These are phyloP conservation scores for Vitis hybrid DNA, from an alignment of 177 flowering plant species.

Conservation along the genomic window DNA sequence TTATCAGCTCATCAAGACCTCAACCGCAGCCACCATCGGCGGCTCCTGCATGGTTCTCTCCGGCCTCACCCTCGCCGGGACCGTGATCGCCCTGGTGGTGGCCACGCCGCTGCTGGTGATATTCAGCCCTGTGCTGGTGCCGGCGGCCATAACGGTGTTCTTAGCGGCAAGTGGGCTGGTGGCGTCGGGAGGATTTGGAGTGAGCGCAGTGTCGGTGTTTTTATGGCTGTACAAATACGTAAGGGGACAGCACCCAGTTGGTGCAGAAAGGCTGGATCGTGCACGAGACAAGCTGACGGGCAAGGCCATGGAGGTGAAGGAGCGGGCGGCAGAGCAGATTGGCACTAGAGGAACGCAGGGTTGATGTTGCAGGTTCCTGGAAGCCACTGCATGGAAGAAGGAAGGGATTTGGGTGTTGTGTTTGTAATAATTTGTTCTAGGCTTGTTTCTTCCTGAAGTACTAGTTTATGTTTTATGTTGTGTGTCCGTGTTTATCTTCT, in stretches of 20 bases:
- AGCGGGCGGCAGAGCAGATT: neutral
- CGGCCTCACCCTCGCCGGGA: conserved; percentile 8
- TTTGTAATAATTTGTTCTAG: neutral
- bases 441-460: too few relatives aligned
- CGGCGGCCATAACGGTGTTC: conserved; percentile 2
- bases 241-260: conserved; percentile 8
- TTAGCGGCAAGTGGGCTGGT: neutral
- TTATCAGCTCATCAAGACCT: conserved; percentile 4
- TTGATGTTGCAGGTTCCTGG: neutral
- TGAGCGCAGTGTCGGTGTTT: neutral
- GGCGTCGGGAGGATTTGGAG: conserved; percentile 13
- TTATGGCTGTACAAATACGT: conserved; percentile 15
- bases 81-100: conserved; percentile 7
- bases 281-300: conserved; percentile 1
- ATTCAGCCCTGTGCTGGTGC: conserved; percentile 15
- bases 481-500: neutral
- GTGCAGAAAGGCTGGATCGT: conserved; percentile 5
- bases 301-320: neutral
- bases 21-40: conserved; percentile 13
- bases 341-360: neutral
- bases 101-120: conserved; percentile 14
- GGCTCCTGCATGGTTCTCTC: conserved; percentile 12
- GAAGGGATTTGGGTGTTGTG: neutral
- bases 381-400: neutral
- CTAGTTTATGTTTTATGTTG: neutral